Evolutionary conservation across 2,329 filamentous ascomycete species (phyloP), one percentile per base, ranked within the genome.

Genomic region (Fusarium mexicanum): DNA sequence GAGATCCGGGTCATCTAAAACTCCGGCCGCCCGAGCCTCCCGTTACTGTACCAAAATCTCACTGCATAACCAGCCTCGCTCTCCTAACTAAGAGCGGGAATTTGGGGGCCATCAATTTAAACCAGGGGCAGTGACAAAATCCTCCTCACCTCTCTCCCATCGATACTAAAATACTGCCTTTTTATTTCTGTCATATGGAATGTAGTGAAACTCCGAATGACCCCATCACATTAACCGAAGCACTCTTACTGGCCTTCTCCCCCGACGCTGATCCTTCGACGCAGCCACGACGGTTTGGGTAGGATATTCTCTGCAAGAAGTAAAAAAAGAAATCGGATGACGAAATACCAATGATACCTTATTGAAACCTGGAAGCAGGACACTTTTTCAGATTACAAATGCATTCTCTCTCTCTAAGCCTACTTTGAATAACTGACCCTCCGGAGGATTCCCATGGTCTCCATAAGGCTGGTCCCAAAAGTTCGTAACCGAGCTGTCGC

Each of bases 131-230:
- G 18, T 35, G 18, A 55, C 35, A 43, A 43, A 37, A 57, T 58
- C 10, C 16, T 12, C 5, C 17, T 20, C 48, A 6, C 9, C 4
- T 29, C 24, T 6, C 3, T 2, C 5, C 20, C 5, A 1, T 18
- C 1, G 1, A 6, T 9, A 18, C 1, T 5, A 3, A 2, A 0
- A 3, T 1, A 29, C 20, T 50, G 43, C 1, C 5, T 0, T 5
- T 14, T 18, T 60, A 29, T 31, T 60, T 60, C 18, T 60, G n/a
- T 38, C 43, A 24, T 8, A 8, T 3, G 0, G 11, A 6, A n/a
- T 17, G 24, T 10, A n/a, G 24, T 60, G 43, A 60, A 38, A 51
- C 57, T 16, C 5, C 6, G 12, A 31, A 37, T 51, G 41, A 17
- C 57, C 35, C 43, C 57, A 51, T 29, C 20, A 37, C 20, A 7